Base-by-base conservation (phyloP, 768 basidiomycete genomes). In the Leccinum imitatum region DNA sequence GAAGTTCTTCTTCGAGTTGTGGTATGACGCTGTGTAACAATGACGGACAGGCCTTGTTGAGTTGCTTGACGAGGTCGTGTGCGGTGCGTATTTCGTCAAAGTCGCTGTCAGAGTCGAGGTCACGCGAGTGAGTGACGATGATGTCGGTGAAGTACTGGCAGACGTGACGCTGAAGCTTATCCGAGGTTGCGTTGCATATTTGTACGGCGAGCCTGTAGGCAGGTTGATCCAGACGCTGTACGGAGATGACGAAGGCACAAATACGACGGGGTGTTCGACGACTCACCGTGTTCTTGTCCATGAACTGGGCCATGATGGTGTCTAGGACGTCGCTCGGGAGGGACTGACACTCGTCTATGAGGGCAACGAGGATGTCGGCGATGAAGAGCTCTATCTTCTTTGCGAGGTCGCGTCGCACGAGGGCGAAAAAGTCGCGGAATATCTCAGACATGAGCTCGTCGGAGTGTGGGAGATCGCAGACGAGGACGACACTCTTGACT, bases 91-190 rank as follows among this genome's bases (percentile, higher is more conserved):
- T 86, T 59, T 92, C 86, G 35, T 82, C 80, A 59, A 82, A 80
- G 59, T 89, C 84, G 11, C 87, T 81, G 6, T 77, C 78, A 9
- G 69, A 56, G 53, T 89, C 88, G 13, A 88, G 84, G 41, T 77
- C 76, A 46, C 77, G 76, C 39, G 84, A 78, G 60, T 80, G 79
- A 14, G 79, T 78, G 50, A 87, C 82, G 67, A 95, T 90, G 60
- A 92, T 87, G 66, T 97, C 95, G 23, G 92, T 90, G 70, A 99
- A 97, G 76, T 98, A 95, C 66, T 91, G 87, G 69, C 88, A 91
- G 50, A 96, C 90, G 62, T 94, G 85, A 6, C 94, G 86, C 70
- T 94, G 91, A 6, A 98, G 82, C 72, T 90, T 91, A 73, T 95
- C 93, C 4, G 91, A 82, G 0, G 92, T 87, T 23, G 79, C 79